Evolutionary conservation across 352 stramenopile genomes (phyloP), one percentile per base, ranked within the genome.

Genomic region (Pythium aristosporum): DNA sequence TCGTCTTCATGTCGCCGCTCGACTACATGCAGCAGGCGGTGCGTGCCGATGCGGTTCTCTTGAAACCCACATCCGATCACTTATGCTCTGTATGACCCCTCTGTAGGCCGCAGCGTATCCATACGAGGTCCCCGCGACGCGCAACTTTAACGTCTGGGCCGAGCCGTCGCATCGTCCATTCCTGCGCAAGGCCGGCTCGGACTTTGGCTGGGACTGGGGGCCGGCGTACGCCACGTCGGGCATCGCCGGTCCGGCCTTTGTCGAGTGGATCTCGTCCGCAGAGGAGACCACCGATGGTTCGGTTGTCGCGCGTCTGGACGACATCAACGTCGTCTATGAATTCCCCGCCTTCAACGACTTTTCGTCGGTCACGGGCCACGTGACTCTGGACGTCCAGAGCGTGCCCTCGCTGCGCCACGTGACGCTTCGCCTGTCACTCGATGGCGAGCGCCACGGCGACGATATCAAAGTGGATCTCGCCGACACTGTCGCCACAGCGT

Each of bases 151-250:
- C 54, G 78, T 80, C 13, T 94, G 84, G 84, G 80, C 82, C 13
- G 86, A 96, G 58, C 81, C 84, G 12, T 87, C 86, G 20, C 73
- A 88, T 28, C 86, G 87, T 3, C 82, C 77, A 1, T 96, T 95
- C 65, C 69, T 94, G 11, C 82, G 87, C n/a, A 96, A 96, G 59
- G 83, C 87, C 0, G 85, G 85, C 0, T 91, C 83, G 9, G 87
- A 94, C 63, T 96, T 95, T 72, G 87, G 87, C 4, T 96, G 87
- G 87, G 87, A 96, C 57, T 96, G 87, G 87, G 87, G 87, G 0
- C 87, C 86, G 12, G 85, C 86, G 30, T 92, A 75, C 57, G 71
- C 83, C 6, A 88, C 79, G 13, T 72, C 76, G 8, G 86, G 86
- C 5, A 88, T 94, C 57, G 69, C 80, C 23, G 82, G 79, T 1